These are phyloP conservation scores for Pulveroboletus ravenelii DNA, from an alignment of 768 basidiomycete genomes.

Conservation along the genomic window DNA sequence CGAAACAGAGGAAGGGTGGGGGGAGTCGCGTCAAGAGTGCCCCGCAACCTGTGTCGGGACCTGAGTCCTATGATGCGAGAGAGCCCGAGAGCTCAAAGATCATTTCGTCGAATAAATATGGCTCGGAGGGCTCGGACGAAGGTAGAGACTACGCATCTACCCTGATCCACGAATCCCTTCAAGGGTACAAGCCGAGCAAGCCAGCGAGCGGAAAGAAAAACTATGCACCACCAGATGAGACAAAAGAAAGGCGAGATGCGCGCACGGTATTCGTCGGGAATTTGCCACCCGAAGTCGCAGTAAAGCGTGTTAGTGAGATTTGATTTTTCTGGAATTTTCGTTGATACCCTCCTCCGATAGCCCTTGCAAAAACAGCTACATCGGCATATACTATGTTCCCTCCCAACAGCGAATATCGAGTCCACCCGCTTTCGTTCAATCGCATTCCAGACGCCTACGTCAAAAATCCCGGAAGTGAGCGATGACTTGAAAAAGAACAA, in stretches of 20 bases:
- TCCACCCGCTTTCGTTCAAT: conserved; percentile 92
- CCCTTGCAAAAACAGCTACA: conserved; percentile 70
- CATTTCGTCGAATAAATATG: conserved; percentile 23
- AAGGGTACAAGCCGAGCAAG: conserved; percentile 27
- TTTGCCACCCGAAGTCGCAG: conserved; percentile 69
- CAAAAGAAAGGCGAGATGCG: conserved; percentile 62
- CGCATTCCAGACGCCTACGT: conserved; percentile 80
- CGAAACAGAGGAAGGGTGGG: conserved; percentile 13
- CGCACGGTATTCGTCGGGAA: conserved; percentile 94
- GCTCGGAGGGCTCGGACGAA: conserved; percentile 26
- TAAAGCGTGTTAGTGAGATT: conserved; percentile 57
- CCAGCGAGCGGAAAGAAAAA: conserved; percentile 35
- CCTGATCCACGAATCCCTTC: conserved; percentile 64
- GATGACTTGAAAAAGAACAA: conserved; percentile 27
- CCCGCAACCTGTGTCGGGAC: neutral
- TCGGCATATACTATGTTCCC: conserved; percentile 66
- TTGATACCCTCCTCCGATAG: conserved; percentile 36
- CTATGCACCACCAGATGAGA: conserved; percentile 64
- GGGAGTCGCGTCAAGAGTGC: conserved; percentile 4
- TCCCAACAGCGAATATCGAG: conserved; percentile 80
- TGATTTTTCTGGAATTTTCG: neutral
- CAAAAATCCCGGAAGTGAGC: conserved; percentile 47
- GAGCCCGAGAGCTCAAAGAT: conserved; percentile 1
- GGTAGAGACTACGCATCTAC: conserved; percentile 33
- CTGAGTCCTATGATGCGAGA: neutral